These are phyloP conservation scores for Waltergamsia citrina DNA, from an alignment of 2,329 filamentous ascomycete species.

Conservation along the genomic window DNA sequence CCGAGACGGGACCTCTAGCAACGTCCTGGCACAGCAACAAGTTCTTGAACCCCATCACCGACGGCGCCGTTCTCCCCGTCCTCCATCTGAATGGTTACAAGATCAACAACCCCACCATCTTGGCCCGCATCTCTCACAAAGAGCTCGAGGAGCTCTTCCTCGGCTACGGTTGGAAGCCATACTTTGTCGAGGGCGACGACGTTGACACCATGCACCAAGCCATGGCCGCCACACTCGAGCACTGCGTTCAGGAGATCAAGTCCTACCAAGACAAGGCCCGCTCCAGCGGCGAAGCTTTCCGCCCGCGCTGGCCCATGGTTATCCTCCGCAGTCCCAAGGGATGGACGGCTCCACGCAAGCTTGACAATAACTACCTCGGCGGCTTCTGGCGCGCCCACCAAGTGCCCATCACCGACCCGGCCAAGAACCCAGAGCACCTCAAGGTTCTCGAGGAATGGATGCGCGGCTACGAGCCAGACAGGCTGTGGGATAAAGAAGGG, in stretches of 20 bases:
- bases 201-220: slow-evolving; percentile 70
- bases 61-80: slow-evolving; percentile 69
- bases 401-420: slow-evolving; percentile 64
- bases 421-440: slow-evolving; percentile 54
- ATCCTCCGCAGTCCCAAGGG: slow-evolving; percentile 70
- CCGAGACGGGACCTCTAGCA: slow-evolving; percentile 71
- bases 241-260: slow-evolving; percentile 60
- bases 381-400: slow-evolving; percentile 77
- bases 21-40: slow-evolving; percentile 78
- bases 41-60: slow-evolving; percentile 69
- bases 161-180: slow-evolving; percentile 71
- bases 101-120: slow-evolving; percentile 70
- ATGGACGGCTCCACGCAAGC: slow-evolving; percentile 66
- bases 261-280: slow-evolving; percentile 63
- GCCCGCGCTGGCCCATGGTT: slow-evolving; percentile 72
- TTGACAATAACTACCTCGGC: slow-evolving; percentile 60
- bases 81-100: slow-evolving; percentile 79
- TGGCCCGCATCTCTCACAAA: slow-evolving; percentile 64
- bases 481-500: slow-evolving; percentile 57
- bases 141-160: slow-evolving; percentile 61
- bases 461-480: slow-evolving; percentile 65
- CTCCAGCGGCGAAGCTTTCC: slow-evolving; percentile 57
- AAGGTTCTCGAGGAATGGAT: slow-evolving; percentile 68
- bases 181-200: slow-evolving; percentile 72
- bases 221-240: slow-evolving; percentile 69